Percentiles rank a stretch among this genome's conserved stretches.
These are phyloP conservation scores for Pichia sp. DNA, from an alignment of 1,139 yeast genomes.

Conservation along the genomic window DNA sequence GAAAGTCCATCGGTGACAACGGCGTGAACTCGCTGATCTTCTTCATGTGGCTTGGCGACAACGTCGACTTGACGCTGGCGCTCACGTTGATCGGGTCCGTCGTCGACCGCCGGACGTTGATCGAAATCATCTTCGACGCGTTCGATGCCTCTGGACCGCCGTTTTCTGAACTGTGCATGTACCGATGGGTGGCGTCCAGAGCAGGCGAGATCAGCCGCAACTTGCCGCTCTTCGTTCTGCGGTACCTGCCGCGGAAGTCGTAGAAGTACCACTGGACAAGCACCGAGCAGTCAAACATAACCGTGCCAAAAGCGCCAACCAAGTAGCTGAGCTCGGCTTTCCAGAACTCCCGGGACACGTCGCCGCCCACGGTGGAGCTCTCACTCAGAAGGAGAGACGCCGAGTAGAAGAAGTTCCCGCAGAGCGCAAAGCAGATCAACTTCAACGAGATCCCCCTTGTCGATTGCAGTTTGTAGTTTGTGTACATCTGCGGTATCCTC, in stretches of 20 bases:
- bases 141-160: background rate
- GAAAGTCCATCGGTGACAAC: conserved; percentile 33
- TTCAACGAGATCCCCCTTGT: conserved; percentile 82
- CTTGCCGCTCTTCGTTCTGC: conserved; percentile 9
- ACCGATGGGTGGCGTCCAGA: background rate
- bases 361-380: conserved; percentile 29
- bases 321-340: conserved; percentile 30
- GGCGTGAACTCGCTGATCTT: conserved; percentile 32
- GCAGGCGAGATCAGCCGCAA: conserved; percentile 4
- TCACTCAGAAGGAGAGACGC: conserved; percentile 56
- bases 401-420: conserved; percentile 80
- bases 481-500: conserved; percentile 78
- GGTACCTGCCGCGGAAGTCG: conserved; percentile 21
- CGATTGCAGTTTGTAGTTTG: conserved; percentile 70
- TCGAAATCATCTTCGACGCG: background rate
- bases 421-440: conserved; percentile 70
- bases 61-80: conserved; percentile 15
- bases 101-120: background rate
- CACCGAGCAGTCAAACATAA: conserved; percentile 27
- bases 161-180: background rate
- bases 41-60: conserved; percentile 30
- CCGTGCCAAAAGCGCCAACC: conserved; percentile 33
- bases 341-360: conserved; percentile 29
- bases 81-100: conserved; percentile 11
- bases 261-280: conserved; percentile 30